Evolutionary conservation across 2,329 filamentous ascomycete species (phyloP), one percentile per base, ranked within the genome.

Genomic region (Microdochium trichocladiopsis): DNA sequence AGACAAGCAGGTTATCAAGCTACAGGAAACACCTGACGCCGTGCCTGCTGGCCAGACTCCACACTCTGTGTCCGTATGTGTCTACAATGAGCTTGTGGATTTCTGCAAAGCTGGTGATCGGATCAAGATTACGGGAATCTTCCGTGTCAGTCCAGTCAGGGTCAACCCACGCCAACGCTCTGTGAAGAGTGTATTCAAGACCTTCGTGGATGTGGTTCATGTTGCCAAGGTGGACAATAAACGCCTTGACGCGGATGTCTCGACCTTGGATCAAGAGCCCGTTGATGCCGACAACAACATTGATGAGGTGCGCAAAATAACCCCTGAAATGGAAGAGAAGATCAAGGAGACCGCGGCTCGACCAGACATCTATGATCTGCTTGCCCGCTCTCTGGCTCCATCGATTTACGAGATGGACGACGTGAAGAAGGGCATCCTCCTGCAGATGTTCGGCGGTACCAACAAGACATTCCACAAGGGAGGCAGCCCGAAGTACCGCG

Each of bases 381-480:
- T 99, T 3, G 82, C 94, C 18, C 84, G 93, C 36, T 97, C 93
- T 1, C 76, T 99, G 25, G 94, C 94, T 2, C 94, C 94, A 14
- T 96, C 92, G 54, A 87, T 99, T 63, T 96, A 95, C 72, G 94
- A 99, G 70, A 88, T 95, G 85, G 94, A 99, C 60, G 94, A 99
- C 63, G 91, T 97, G 48, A 99, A 99, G 78, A 99, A 99, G 72
- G 94, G 94, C 11, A 96, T 99, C 56, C 77, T 99, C 11, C 83
- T 99, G 3, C 94, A 99, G 65, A 82, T 99, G 41, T 99, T 99
- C 66, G 93, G 94, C 36, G 94, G 94, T 52, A 96, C 94, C 31
- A 99, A 99, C 76, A 99, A 99, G 73, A 90, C 89, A 1, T 99
- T 99, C 69, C 83, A 95, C 54, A 97, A 96, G 70, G 94, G 94